Evolutionary conservation across 2,329 filamentous ascomycete species (phyloP).

Genomic region (Fusarium odoratissimum): DNA sequence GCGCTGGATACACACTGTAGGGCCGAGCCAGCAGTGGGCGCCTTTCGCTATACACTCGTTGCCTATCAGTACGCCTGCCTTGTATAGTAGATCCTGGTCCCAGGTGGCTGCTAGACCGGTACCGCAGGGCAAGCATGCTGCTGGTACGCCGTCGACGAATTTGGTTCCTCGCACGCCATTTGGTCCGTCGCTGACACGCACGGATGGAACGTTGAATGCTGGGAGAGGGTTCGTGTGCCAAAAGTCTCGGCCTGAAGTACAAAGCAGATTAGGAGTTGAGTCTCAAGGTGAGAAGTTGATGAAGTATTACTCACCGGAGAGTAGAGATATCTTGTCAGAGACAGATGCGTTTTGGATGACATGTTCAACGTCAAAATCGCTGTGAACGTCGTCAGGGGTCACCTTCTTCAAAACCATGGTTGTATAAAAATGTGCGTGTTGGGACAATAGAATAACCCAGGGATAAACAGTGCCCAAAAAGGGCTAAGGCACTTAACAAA

Average conservation of each 20-base stretch:
- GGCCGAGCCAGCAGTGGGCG: background rate
- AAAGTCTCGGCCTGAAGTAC: background rate
- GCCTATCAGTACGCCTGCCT: background rate
- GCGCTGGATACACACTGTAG: background rate
- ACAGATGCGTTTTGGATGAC: background rate
- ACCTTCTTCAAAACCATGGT: background rate
- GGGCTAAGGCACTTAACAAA: background rate
- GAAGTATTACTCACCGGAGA: rapidly evolving
- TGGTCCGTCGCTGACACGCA: background rate
- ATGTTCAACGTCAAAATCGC: background rate
- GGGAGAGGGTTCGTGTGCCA: background rate
- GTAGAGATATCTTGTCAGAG: background rate
- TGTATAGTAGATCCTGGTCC: background rate
- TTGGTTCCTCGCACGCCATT: background rate
- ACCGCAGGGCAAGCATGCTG: background rate
- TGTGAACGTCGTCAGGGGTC: background rate
- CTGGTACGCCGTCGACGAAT: background rate
- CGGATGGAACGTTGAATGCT: background rate
- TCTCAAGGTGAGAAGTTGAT: rapidly evolving
- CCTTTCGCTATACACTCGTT: background rate
- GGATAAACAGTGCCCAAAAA: background rate
- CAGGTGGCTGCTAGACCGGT: background rate
- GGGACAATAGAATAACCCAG: background rate
- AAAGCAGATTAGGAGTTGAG: background rate
- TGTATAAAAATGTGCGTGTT: background rate